Conservation (phyloP, 2,329 filamentous ascomycete genomes). For the Penicillium palitans region DNA sequence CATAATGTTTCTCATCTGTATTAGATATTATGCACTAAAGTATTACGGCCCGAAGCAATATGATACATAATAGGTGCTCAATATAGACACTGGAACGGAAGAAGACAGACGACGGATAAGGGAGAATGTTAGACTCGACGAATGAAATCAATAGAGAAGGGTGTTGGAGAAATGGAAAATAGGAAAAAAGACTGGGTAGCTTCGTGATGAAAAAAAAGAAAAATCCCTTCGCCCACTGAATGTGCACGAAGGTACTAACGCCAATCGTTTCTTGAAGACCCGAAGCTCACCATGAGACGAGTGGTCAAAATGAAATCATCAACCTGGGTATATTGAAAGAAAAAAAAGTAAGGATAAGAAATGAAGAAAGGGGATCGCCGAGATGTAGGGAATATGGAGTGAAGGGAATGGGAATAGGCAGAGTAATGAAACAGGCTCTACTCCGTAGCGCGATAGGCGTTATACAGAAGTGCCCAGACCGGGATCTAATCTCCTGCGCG, state of each 20-base stretch:
- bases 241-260: conserved; percentile 9
- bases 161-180: not conserved
- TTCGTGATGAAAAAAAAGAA: not conserved
- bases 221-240: not conserved
- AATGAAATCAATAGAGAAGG: not conserved
- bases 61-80: conserved; percentile 2
- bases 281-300: conserved; percentile 5
- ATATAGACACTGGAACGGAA: not conserved
- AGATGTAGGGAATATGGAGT: not conserved
- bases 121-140: not conserved
- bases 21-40: conserved; percentile 1
- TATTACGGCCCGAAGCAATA: not conserved
- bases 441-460: not conserved
- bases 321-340: conserved; percentile 26
- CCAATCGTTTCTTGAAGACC: conserved; percentile 14
- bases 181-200: not conserved
- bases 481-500: conserved; percentile 37
- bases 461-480: conserved; percentile 17
- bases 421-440: not conserved
- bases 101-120: not conserved
- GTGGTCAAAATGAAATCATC: conserved; percentile 9
- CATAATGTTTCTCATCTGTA: not conserved
- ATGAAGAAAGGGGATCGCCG: not conserved
- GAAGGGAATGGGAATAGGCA: not conserved
- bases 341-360: conserved; percentile 9